Evolutionary conservation across 768 basidiomycete genomes (phyloP), one percentile per base, ranked within the genome.

Genomic region (Pholiota conissans): DNA sequence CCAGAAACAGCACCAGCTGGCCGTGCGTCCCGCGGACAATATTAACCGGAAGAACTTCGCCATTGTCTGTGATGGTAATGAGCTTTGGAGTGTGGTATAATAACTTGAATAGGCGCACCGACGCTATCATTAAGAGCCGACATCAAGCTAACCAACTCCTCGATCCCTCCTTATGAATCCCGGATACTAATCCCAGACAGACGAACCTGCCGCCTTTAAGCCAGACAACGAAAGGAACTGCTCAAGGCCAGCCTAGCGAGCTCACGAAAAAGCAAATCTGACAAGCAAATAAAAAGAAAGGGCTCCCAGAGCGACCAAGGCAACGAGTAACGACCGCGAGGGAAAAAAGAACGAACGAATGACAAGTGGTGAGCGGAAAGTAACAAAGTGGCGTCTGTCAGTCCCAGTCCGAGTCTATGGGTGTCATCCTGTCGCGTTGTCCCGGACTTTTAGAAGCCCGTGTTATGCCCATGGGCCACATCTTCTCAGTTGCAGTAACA

Each of bases 11-110:
- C 4, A 78, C 60, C 20, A 81, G 68, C 55, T 79, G 70, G 22
- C 65, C 59, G 61, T 76, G 72, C 4, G 74, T 79, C 27, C 75
- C 79, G 50, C 72, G 72, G 45, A 81, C 70, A 49, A 79, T 76
- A 52, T 79, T 78, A 8, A 73, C 63, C 14, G 65, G 65, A 49
- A 62, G 59, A 24, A 20, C 56, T 34, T 54, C 32, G 40, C 22
- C 49, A 47, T 22, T 2, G 9, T 13, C 27, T 45, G 24, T 5
- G 37, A 28, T 52, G n/a, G n/a, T n/a, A 48, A 24, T 18, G 22
- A 45, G 20, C 24, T 22, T 4, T 10, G 10, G 11, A 20, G 13
- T 24, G 42, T 22, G 42, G 42, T 24, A 24, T 6, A 24, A 24
- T 22, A 22, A n/a, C n/a, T n/a, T n/a, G n/a, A 9, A 1, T 11